Evolutionary conservation across 805 yeast genomes (phyloP), one percentile per base, ranked within the genome.

Genomic region (Saturnispora dispora): DNA sequence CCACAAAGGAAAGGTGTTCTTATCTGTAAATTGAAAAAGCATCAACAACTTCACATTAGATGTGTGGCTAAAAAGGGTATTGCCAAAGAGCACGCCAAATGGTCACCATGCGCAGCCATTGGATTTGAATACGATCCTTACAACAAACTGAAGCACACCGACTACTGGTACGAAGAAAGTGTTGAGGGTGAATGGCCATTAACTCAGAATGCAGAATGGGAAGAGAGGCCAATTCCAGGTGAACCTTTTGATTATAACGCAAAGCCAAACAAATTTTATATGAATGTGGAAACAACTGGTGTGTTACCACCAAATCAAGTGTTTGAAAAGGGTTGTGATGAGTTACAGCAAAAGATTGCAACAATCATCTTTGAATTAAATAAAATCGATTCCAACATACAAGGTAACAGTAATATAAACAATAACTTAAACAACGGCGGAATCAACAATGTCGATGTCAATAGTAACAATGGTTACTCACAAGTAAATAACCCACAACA

Each of bases 81-180:
- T 53, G 87, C 96, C 47, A 90, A 90, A 66, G 99, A 93, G 66
- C 99, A 93, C 65, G 96, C 99, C 47, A 93, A 93, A 64, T 93
- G 99, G 99, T 83, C 93, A 6, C 97, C 99, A 11, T 85, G 95
- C 58, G 78, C 97, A 0, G 98, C 98, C 22, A 79, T 91, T 51
- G 97, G 95, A 18, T 91, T 91, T 62, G 99, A 91, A 68, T 91
- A 91, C 64, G 99, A 91, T 63, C 99, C 99, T n/a, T 91, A 96
- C 95, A 93, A 93, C 70, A 93, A 91, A 70, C 76, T 93, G 61
- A 84, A 86, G 64, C 99, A 93, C 66, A 93, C 99, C 0, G 96
- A 89, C 60, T 87, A 79, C 64, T 93, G 99, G 99, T 88, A 85
- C 66, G 99, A 93, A 70, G 91, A 82, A 55, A 85, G 82, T 63